These are phyloP conservation scores for Exserohilum turcica DNA, from an alignment of 2,329 filamentous ascomycete species.

Conservation along the genomic window DNA sequence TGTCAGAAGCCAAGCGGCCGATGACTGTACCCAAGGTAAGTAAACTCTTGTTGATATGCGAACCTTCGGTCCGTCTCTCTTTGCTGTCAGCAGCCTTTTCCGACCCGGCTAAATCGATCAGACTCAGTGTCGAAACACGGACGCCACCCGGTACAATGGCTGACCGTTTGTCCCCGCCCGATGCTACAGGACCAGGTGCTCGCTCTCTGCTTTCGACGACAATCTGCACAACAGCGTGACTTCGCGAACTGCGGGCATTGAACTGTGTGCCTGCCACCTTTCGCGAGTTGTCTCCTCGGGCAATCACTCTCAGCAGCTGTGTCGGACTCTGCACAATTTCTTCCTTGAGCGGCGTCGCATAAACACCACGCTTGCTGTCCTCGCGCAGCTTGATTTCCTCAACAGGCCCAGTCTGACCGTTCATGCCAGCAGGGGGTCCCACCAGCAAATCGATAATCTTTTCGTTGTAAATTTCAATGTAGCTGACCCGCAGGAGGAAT, in stretches of 20 bases:
- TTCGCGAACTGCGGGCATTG: conserved; percentile 94
- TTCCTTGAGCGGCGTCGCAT: conserved; percentile 93
- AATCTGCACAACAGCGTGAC: conserved; percentile 97
- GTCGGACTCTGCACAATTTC: conserved; percentile 99
- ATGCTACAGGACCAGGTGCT: conserved; percentile 59
- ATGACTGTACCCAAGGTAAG: conserved; percentile 96
- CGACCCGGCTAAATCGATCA: conserved; percentile 95
- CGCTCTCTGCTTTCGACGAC: conserved; percentile 96
- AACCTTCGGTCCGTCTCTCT: conserved; percentile 89
- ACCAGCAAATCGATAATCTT: conserved; percentile 92
- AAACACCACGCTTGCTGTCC: conserved; percentile 94
- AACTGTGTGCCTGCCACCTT: conserved; percentile 94
- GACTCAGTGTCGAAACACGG: conserved; percentile 88
- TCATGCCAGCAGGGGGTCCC: conserved; percentile 66
- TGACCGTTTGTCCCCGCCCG: conserved; percentile 50
- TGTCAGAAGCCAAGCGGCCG: conserved; percentile 84
- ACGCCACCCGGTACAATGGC: conserved; percentile 76
- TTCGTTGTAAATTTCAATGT: conserved; percentile 98
- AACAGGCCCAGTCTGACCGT: conserved; percentile 58
- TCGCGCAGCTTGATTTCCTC: conserved; percentile 98
- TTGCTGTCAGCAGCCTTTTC: conserved; percentile 96
- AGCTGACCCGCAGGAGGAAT: conserved; percentile 93
- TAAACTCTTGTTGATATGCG: conserved; percentile 98
- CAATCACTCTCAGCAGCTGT: conserved; percentile 91
- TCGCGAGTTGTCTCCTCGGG: conserved; percentile 87